Evolutionary conservation across 139 green algal species (phyloP).

Genomic region (Marvania coccoides): DNA sequence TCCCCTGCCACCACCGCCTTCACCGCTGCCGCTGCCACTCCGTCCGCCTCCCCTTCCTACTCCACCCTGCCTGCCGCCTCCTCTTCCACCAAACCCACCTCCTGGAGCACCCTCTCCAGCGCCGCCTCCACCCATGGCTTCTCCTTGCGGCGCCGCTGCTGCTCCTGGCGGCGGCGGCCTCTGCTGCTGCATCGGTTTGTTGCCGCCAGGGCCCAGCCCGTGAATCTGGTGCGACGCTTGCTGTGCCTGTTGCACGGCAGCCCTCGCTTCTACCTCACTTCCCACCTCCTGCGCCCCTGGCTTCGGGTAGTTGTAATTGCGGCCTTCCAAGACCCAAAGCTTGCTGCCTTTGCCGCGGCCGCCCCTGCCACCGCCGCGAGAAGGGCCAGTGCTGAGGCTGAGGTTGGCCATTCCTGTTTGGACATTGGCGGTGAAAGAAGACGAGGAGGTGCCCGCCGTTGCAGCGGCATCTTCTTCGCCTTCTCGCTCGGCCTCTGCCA

Average conservation of each 20-base stretch:
- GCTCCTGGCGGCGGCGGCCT: neutral
- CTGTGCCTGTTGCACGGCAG: constrained; percentile 30
- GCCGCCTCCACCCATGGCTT: neutral
- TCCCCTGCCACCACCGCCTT: neutral
- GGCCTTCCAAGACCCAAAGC: constrained; percentile 63
- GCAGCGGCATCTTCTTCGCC: constrained; percentile 16
- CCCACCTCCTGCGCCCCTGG: constrained; percentile 49
- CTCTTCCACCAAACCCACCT: neutral
- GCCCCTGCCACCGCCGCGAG: neutral
- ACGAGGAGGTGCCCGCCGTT: neutral
- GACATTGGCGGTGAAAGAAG: no score
- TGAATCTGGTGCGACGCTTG: constrained; percentile 44
- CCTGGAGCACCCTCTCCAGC: neutral
- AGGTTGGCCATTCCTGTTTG: no score
- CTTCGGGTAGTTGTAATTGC: constrained; percentile 81
- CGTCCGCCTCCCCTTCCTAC: neutral
- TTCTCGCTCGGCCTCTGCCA: constrained; percentile 57
- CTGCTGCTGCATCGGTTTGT: constrained; percentile 28
- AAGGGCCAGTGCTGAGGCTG: neutral
- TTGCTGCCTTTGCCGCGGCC: neutral
- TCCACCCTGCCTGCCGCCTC: neutral
- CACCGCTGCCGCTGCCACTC: neutral
- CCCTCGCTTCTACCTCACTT: constrained; percentile 31
- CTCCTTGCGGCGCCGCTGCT: neutral
- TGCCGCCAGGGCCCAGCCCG: constrained; percentile 54